Evolutionary conservation across 83 land plant genomes (phyloP), one percentile per base, ranked within the genome.

Genomic region (Larix sibirica): DNA sequence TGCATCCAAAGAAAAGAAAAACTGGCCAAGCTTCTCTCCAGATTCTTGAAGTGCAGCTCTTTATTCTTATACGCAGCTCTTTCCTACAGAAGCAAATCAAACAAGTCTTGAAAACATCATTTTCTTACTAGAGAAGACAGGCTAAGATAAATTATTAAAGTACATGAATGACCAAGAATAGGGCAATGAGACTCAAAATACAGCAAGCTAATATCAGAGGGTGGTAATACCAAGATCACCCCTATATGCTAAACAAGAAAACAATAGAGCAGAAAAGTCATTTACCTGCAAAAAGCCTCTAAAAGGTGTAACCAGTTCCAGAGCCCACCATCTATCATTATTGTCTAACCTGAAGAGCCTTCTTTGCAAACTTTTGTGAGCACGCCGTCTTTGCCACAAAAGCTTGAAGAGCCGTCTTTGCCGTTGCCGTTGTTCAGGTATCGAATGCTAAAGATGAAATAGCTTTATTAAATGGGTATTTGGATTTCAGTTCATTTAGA

Each of bases 1-100:
- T 83, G 85, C 94, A 92, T 3, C 94, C 94, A 80, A 92, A 92
- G 82, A 84, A 84, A 54, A 92, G 85, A 10, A 88, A 26, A 8
- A 93, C 87, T n/a, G 86, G 89, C 94, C 94, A 13, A 92, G 89
- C 31, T 85, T 47, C 54, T 56, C 67, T 1, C 94, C 94, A 81
- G 84, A 50, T 54, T 88, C 84, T 79, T 86, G 88, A 10, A 92
- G 79, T n/a, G 28, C 28, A 28, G 28, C 28, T 63, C 94, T 86
- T 82, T 92, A n/a, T n/a, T n/a, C n/a, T n/a, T n/a, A n/a, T n/a
- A n/a, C n/a, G 28, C 28, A 28, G 28, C 28, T 63, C 94, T 86
- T 82, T 92, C 94, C 91, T 91, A 67, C 20, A 74, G 31, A 64
- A 74, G 20, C n/a, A 13, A 56, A 75, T 31, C 17, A 75, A 75